Conservation (phyloP, 495 filamentous ascomycete species). For the Massariosphaeria phaeospora region DNA sequence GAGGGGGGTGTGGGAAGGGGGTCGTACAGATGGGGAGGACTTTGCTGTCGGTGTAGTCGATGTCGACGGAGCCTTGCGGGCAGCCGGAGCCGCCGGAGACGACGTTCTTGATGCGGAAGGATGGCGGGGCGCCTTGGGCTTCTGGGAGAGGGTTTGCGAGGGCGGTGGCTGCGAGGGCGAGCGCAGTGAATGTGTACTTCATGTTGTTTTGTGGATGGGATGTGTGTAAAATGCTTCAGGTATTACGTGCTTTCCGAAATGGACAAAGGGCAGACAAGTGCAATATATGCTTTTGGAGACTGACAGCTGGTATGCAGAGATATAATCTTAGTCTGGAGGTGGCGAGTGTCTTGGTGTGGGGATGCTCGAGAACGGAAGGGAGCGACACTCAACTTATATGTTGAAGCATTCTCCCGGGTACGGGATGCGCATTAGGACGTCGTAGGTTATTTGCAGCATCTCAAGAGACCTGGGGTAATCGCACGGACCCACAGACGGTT, state of each 20-base stretch:
- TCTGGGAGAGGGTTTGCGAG: slow-evolving; percentile 20
- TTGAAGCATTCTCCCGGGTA: slow-evolving; percentile 20
- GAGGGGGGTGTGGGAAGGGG: neutral
- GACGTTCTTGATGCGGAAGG: slow-evolving; percentile 24
- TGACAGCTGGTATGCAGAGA: neutral
- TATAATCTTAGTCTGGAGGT: slow-evolving; percentile 4
- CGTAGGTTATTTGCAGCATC: slow-evolving; percentile 9
- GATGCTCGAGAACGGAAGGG: slow-evolving; percentile 23
- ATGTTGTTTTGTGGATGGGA: slow-evolving; percentile 2
- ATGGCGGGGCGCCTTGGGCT: slow-evolving; percentile 1
- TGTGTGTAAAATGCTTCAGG: too few relatives aligned
- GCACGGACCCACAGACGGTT: slow-evolving; percentile 21
- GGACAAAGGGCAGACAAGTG: neutral
- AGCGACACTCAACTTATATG: slow-evolving; percentile 22
- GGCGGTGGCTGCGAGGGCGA: slow-evolving; percentile 20
- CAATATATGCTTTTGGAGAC: neutral
- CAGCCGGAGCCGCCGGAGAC: slow-evolving; percentile 31
- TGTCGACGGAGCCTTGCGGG: slow-evolving; percentile 28
- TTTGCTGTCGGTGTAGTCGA: slow-evolving; percentile 16
- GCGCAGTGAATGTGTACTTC: slow-evolving; percentile 12
- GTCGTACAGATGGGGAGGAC: slow-evolving; percentile 25
- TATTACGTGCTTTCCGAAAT: neutral
- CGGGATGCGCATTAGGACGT: slow-evolving; percentile 9
- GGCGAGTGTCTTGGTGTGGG: slow-evolving; percentile 16
- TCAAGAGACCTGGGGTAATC: neutral